Evolutionary conservation across 2,329 filamentous ascomycete species (phyloP).

Genomic region (Talaromyces rugulosus): DNA sequence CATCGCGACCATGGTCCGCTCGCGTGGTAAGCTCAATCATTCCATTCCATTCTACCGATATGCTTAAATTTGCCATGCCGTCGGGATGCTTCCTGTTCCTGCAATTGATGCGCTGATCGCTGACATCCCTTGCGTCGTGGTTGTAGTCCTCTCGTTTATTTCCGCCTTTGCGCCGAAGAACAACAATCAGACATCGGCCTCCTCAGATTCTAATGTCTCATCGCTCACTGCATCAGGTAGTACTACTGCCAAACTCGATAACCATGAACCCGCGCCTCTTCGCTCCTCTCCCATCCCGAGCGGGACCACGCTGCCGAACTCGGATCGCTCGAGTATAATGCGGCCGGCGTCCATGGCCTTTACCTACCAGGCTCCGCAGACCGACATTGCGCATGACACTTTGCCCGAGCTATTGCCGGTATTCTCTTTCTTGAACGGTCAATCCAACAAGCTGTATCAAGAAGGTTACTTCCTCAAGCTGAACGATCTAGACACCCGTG

Average conservation of each 20-base stretch:
- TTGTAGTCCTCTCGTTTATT: slow-evolving; percentile 87
- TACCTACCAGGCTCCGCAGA: slow-evolving; percentile 76
- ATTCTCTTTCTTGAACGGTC: slow-evolving; percentile 89
- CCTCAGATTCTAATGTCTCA: slow-evolving; percentile 19
- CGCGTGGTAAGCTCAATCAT: slow-evolving; percentile 30
- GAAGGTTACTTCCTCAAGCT: slow-evolving; percentile 97
- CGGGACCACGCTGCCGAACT: slow-evolving; percentile 13
- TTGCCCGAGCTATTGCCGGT: slow-evolving; percentile 91
- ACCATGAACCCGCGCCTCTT: background rate
- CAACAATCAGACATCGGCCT: slow-evolving; percentile 32
- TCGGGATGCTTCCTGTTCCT: slow-evolving; percentile 43
- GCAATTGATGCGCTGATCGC: slow-evolving; percentile 65
- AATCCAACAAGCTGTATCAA: slow-evolving; percentile 94
- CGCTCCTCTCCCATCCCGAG: slow-evolving; percentile 1
- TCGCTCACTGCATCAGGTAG: slow-evolving; percentile 21
- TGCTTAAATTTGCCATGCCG: slow-evolving; percentile 3
- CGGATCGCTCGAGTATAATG: slow-evolving; percentile 50
- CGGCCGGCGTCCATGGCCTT: slow-evolving; percentile 83
- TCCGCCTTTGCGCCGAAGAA: slow-evolving; percentile 49
- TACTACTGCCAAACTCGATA: slow-evolving; percentile 8
- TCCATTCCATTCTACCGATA: background rate
- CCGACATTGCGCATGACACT: slow-evolving; percentile 80
- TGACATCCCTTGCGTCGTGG: slow-evolving; percentile 68
- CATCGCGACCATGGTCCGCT: slow-evolving; percentile 30
- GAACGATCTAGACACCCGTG: slow-evolving; percentile 89